Percentiles rank a stretch among this genome's conserved stretches.
Conservation (phyloP, 2,329 filamentous ascomycete genomes). For the Pseudogymnoascus sp. region DNA sequence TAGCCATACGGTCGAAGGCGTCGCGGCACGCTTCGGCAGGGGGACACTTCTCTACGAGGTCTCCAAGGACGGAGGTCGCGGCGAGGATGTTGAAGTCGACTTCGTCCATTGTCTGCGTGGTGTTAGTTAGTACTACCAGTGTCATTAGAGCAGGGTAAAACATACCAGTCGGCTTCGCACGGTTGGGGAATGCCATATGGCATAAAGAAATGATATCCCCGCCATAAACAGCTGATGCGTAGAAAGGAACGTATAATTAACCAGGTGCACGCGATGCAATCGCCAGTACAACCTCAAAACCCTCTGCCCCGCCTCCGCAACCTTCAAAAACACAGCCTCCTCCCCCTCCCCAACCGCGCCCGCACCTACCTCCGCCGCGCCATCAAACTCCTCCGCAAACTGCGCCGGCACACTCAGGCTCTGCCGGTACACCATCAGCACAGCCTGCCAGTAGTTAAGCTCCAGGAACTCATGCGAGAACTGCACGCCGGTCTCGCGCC, state of each 20-base stretch:
- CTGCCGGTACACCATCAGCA: slow-evolving; percentile 92
- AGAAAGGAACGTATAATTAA: slow-evolving; percentile 93
- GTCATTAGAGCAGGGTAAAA: no score
- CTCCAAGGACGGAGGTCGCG: slow-evolving; percentile 83
- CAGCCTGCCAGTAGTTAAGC: slow-evolving; percentile 94
- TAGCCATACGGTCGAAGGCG: slow-evolving; percentile 89
- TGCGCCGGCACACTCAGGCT: slow-evolving; percentile 78
- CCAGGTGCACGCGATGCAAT: slow-evolving; percentile 75
- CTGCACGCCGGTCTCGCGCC: slow-evolving; percentile 71
- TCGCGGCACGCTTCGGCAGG: slow-evolving; percentile 91
- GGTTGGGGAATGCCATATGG: slow-evolving; percentile 90
- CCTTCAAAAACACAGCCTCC: slow-evolving; percentile 85
- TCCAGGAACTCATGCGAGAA: slow-evolving; percentile 88
- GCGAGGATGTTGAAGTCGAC: slow-evolving; percentile 95
- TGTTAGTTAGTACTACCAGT: slow-evolving; percentile 18
- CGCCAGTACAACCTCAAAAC: slow-evolving; percentile 86
- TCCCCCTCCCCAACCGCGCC: slow-evolving; percentile 54
- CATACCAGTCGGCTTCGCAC: slow-evolving; percentile 68
- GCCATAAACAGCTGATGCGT: slow-evolving; percentile 98
- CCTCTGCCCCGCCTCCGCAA: slow-evolving; percentile 89
- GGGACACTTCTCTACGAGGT: slow-evolving; percentile 89
- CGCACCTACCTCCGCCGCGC: slow-evolving; percentile 46
- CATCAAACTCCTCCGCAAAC: slow-evolving; percentile 70
- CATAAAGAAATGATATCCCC: slow-evolving; percentile 90
- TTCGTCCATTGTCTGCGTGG: slow-evolving; percentile 69